A percentile compares a stretch with the other conserved stretches of the same genome.
Evolutionary conservation across 2,329 filamentous ascomycete species (phyloP).

Genomic region (Stachybotrys elegans): DNA sequence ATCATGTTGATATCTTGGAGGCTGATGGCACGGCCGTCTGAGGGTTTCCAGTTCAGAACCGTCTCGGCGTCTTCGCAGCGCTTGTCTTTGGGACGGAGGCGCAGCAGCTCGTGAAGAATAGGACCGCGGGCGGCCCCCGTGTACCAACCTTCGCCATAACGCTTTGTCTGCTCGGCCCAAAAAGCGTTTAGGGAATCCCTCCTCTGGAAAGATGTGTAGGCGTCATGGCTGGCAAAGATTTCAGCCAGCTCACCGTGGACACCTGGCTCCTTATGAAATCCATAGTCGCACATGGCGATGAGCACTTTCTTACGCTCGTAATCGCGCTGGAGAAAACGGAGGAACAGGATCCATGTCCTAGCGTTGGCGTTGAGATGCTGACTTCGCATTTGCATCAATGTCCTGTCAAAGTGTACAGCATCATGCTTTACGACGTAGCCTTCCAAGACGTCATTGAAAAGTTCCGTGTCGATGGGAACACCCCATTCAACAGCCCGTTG

Average conservation of each 20-base stretch:
- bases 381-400: conserved; percentile 35
- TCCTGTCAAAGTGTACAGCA: conserved; percentile 32
- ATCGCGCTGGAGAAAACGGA: conserved; percentile 53
- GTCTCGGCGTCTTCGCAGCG: conserved; percentile 20
- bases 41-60: conserved; percentile 18
- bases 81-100: conserved; percentile 24
- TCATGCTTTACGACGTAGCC: conserved; percentile 34
- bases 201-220: conserved; percentile 32
- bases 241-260: conserved; percentile 32
- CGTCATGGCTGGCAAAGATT: conserved; percentile 38
- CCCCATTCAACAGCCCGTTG: conserved; percentile 28
- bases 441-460: conserved; percentile 43
- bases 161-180: conserved; percentile 30
- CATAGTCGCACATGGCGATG: conserved; percentile 39
- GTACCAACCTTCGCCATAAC: conserved; percentile 44
- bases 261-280: conserved; percentile 32
- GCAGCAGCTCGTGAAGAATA: conserved; percentile 37
- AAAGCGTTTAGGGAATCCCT: conserved; percentile 30
- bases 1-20: conserved; percentile 32
- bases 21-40: conserved; percentile 19
- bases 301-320: conserved; percentile 44
- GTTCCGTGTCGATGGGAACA: conserved; percentile 38
- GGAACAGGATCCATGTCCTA: conserved; percentile 43
- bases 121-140: conserved; percentile 27
- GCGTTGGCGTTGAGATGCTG: conserved; percentile 35